Percentiles rank a stretch among this genome's conserved stretches.
Evolutionary conservation across 768 basidiomycete genomes (phyloP).

Genomic region (Filobasidium floriforme): DNA sequence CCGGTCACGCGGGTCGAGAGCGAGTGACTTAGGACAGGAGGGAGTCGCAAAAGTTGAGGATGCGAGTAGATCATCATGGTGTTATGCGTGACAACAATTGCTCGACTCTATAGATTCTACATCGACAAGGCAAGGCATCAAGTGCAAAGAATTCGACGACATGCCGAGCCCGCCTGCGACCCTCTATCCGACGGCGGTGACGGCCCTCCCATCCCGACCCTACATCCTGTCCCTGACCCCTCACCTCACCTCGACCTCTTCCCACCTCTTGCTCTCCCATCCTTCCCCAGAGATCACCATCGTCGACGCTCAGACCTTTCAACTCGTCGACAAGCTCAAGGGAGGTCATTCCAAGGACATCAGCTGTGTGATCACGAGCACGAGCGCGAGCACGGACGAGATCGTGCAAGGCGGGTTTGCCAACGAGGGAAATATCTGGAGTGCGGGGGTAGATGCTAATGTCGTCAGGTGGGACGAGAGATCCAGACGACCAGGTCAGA

Average conservation of each 20-base stretch:
- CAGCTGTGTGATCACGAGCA: conserved; percentile 25
- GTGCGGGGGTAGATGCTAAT: conserved; percentile 34
- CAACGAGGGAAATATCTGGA: conserved; percentile 30
- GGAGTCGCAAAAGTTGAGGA: too few relatives aligned
- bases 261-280: conserved; percentile 40
- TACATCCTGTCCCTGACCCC: conserved; percentile 42
- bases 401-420: conserved; percentile 19
- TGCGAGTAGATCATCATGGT: too few relatives aligned
- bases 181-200: conserved; percentile 10
- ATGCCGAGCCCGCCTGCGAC: conserved; percentile 18
- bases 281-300: conserved; percentile 37
- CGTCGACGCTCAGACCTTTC: conserved; percentile 38
- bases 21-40: too few relatives aligned
- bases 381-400: conserved; percentile 3
- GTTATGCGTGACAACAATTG: too few relatives aligned
- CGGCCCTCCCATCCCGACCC: conserved; percentile 10
- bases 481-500: conserved; percentile 28
- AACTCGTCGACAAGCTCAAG: conserved; percentile 31
- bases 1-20: too few relatives aligned
- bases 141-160: neutral
- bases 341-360: conserved; percentile 37
- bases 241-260: conserved; percentile 24
- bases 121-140: too few relatives aligned
- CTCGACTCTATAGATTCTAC: too few relatives aligned
- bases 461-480: conserved; percentile 44